Conservation (phyloP, 2,329 filamentous ascomycete genomes). For the Dryadomyces sulphureus region DNA sequence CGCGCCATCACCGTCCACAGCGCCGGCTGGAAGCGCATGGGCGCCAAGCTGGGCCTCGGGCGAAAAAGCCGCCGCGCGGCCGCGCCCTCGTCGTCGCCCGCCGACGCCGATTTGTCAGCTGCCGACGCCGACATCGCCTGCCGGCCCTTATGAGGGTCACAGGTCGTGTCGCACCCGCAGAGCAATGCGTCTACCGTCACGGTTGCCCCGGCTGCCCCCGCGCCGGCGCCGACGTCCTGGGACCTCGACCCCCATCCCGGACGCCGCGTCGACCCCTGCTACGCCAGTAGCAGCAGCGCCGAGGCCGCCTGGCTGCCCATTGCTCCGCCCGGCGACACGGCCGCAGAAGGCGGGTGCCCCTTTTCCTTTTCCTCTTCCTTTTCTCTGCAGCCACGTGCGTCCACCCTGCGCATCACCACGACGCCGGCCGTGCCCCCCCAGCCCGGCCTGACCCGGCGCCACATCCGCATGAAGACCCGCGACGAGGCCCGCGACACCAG, state of each 20-base stretch:
- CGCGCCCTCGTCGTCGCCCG: background rate
- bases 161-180: constrained; percentile 37
- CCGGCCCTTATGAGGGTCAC: constrained; percentile 37
- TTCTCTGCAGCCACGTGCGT: background rate
- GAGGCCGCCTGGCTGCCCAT: constrained; percentile 2
- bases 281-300: background rate
- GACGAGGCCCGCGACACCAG: background rate
- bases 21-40: constrained; percentile 50
- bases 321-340: constrained; percentile 22
- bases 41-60: constrained; percentile 37
- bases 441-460: background rate
- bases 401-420: background rate
- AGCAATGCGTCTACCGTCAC: constrained; percentile 11
- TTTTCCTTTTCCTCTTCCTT: background rate
- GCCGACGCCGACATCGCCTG: constrained; percentile 14
- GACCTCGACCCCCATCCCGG: constrained; percentile 34
- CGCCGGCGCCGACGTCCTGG: constrained; percentile 9
- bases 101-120: constrained; percentile 20
- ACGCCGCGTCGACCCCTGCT: constrained; percentile 18
- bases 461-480: background rate
- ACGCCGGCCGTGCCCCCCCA: background rate
- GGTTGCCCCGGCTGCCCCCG: constrained; percentile 11
- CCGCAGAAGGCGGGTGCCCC: constrained; percentile 28
- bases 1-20: constrained; percentile 38
- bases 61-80: constrained; percentile 23